Evolutionary conservation across 148 eudicot genomes (phyloP).

Genomic region (Vaccinium darrowii): DNA sequence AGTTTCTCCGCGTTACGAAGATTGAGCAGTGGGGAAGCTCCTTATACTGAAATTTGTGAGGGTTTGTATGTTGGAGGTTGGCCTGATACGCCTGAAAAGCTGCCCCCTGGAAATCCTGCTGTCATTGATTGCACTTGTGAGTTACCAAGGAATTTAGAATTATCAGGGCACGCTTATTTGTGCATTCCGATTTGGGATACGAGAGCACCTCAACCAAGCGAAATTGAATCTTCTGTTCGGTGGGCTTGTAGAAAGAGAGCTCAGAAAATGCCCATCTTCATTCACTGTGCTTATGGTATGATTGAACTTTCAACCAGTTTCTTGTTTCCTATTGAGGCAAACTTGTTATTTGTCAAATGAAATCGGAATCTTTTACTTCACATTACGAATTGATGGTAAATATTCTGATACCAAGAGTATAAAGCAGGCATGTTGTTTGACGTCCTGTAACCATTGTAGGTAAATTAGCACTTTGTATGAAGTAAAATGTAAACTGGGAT

Average conservation of each 20-base stretch:
- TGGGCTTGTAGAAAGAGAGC: slow-evolving; percentile 85
- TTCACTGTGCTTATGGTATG: slow-evolving; percentile 96
- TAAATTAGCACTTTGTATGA: not conserved
- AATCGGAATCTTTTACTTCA: not conserved
- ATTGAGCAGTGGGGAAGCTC: slow-evolving; percentile 50
- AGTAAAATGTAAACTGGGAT: not conserved
- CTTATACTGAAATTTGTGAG: slow-evolving; percentile 63
- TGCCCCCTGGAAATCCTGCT: slow-evolving; percentile 86
- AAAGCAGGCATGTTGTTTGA: not conserved
- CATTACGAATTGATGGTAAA: not conserved
- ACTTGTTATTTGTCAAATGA: not conserved
- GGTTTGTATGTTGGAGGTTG: slow-evolving; percentile 94
- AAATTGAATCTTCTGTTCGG: slow-evolving; percentile 75
- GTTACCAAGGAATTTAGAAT: slow-evolving; percentile 47
- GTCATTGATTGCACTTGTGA: slow-evolving; percentile 89
- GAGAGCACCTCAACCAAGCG: slow-evolving; percentile 63
- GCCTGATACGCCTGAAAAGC: slow-evolving; percentile 56
- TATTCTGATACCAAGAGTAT: not conserved
- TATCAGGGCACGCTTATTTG: slow-evolving; percentile 52
- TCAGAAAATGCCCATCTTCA: slow-evolving; percentile 58
- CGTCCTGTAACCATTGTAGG: not conserved
- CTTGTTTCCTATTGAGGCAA: not conserved
- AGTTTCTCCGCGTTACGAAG: slow-evolving; percentile 56
- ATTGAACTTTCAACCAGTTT: slow-evolving; percentile 1
- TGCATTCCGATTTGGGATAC: slow-evolving; percentile 94